phyloP scores from a whole-genome alignment of 1,284 basidiomycete species.

The Heterobasidion occidentale region DNA sequence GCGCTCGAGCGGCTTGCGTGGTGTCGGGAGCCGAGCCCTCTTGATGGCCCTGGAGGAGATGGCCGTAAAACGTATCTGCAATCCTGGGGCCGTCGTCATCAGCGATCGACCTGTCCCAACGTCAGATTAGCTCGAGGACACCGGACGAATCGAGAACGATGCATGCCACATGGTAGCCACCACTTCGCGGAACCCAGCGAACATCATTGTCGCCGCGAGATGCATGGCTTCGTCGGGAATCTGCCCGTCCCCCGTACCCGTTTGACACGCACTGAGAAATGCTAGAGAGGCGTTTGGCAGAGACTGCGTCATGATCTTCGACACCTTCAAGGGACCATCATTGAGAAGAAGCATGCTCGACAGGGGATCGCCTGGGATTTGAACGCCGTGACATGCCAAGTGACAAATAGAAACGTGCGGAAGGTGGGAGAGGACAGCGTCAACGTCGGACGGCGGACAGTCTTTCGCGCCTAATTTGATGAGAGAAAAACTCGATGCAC shows the following conservation, averaged over 20 bases:
- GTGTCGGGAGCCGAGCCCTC: background rate
- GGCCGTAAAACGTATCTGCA: background rate
- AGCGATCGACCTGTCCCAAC: background rate
- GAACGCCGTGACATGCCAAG: background rate
- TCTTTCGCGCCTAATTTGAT: constrained; percentile 5
- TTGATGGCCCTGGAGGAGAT: background rate
- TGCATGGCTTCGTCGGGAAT: background rate
- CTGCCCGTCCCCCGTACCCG: background rate
- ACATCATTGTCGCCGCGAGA: background rate
- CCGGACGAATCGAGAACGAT: no score
- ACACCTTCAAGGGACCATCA: background rate
- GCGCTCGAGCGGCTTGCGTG: background rate
- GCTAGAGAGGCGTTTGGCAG: background rate
- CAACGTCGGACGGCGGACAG: background rate
- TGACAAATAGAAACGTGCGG: background rate
- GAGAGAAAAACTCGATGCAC: background rate
- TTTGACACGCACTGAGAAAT: background rate
- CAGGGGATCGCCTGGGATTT: background rate
- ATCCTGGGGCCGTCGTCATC: background rate
- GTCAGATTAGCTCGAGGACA: background rate
- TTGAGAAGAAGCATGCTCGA: background rate
- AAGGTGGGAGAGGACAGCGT: background rate
- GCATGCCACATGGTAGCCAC: background rate
- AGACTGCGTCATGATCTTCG: background rate
- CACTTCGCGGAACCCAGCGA: background rate